Conservation (phyloP, 2,329 filamentous ascomycete genomes). For the Lachnellula hyalina region DNA sequence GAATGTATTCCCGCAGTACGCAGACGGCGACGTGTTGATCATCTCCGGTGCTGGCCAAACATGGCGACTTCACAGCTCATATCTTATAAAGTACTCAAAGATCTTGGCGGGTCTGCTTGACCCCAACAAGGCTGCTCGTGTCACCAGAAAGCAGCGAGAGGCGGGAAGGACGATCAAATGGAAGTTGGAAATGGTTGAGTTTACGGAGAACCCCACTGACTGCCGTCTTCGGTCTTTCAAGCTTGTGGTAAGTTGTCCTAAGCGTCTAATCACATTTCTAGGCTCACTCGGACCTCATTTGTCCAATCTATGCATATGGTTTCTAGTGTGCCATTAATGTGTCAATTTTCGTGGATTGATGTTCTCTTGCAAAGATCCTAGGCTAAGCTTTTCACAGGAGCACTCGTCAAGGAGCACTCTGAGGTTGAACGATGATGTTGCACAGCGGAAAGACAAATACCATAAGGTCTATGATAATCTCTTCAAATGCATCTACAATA, state of each 20-base stretch:
- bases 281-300: not conserved
- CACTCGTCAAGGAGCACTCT: not conserved
- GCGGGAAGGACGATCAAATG: slow-evolving; percentile 17
- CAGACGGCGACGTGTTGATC: slow-evolving; percentile 26
- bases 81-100: slow-evolving; percentile 16
- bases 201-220: slow-evolving; percentile 10
- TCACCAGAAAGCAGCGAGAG: slow-evolving; percentile 13
- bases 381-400: not conserved
- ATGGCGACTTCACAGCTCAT: slow-evolving; percentile 24
- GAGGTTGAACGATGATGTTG: slow-evolving; percentile 8
- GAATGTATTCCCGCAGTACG: slow-evolving; percentile 11
- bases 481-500: slow-evolving; percentile 22
- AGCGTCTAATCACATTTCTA: too few species aligned
- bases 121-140: not conserved
- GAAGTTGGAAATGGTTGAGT: slow-evolving; percentile 19
- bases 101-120: slow-evolving; percentile 12
- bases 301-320: too few species aligned
- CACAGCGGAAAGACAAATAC: slow-evolving; percentile 12
- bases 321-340: not conserved
- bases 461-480: slow-evolving; percentile 26
- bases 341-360: not conserved
- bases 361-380: not conserved
- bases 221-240: slow-evolving; percentile 20
- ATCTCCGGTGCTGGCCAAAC: slow-evolving; percentile 17
- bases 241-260: slow-evolving; percentile 18